Percentiles rank a stretch among this genome's conserved stretches.
phyloP scores from a whole-genome alignment of 1,139 yeast species.

The Nakaseomyces bracarensis region DNA sequence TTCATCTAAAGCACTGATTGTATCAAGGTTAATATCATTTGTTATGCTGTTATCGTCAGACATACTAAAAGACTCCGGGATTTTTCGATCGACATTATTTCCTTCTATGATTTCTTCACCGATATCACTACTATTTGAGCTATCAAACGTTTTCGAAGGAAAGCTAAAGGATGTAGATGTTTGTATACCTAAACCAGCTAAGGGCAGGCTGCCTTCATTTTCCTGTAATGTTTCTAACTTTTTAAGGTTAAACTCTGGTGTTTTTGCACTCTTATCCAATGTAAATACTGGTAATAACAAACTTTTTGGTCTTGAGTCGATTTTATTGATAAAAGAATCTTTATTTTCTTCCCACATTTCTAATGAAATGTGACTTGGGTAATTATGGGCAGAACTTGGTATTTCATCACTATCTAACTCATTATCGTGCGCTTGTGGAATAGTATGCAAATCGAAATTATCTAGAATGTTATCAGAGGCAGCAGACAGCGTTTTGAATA shows the following conservation, averaged over 20 bases:
- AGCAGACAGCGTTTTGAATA: not conserved
- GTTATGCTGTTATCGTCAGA: not conserved
- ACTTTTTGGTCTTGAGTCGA: conserved; percentile 13
- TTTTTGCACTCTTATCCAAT: conserved; percentile 8
- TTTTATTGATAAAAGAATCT: conserved; percentile 12
- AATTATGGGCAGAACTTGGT: conserved; percentile 9
- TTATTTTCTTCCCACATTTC: conserved; percentile 20
- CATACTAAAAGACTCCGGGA: not conserved
- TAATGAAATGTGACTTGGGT: conserved; percentile 17
- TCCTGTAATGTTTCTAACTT: conserved; percentile 6
- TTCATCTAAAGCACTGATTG: conserved; percentile 26
- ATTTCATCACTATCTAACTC: not conserved
- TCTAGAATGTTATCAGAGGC: conserved; percentile 4
- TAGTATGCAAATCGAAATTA: conserved; percentile 3
- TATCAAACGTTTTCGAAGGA: not conserved
- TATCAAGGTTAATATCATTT: conserved; percentile 13
- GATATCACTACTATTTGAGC: not conserved
- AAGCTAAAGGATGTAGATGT: conserved; percentile 4
- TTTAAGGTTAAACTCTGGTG: not conserved
- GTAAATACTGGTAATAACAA: conserved; percentile 17
- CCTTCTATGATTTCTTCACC: not conserved
- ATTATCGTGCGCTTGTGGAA: not conserved
- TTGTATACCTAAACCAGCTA: not conserved
- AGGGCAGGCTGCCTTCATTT: not conserved
- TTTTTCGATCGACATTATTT: conserved; percentile 1